Evolutionary conservation across 2,329 filamentous ascomycete species (phyloP), one percentile per base, ranked within the genome.

Genomic region (Epichloe hybrida): DNA sequence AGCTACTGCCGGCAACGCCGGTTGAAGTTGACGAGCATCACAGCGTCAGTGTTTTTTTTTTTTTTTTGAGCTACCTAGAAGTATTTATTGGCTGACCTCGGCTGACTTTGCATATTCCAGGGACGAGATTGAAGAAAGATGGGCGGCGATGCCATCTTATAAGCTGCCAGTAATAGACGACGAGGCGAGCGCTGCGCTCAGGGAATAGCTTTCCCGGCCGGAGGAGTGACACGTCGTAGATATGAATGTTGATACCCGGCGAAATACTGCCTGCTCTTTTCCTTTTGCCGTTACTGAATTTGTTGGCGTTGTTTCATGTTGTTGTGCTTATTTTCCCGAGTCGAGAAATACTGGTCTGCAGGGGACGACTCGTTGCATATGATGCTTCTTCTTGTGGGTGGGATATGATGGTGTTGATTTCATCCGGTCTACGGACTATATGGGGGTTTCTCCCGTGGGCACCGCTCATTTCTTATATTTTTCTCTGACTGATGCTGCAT

Each of bases 1-100:
- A 57, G 59, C 20, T 76, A 79, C 52, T 66, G 72, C 39, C 64
- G 66, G 52, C 67, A 66, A 54, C 71, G 69, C 61, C 67, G 67
- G 1, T 59, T 78, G 6, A 63, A 58, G 41, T 54, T 77, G 45
- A 58, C 66, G 2, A 69, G 70, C 56, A 62, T 61, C 1, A 59
- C 63, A 11, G 53, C 54, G 76, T 79, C 59, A 65, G 73, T 65
- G 5, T 43, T 20, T 31, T 9, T 5, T 34, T 23, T 38, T 8
- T 23, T 42, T 20, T 20, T 9, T 3, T 34, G 3, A 31, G 9
- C 31, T 31, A 3, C 31, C 31, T 9, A 40, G 9, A 20, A 13
- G 2, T 39, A 23, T 23, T 17, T 8, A n/a, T n/a, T 17, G 9
- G 42, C 15, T 17, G 34, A 5, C 17, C 45, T 40, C 52, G 62